phyloP scores from a whole-genome alignment of 2,329 filamentous ascomycete genomes.

The Neofusicoccum umdonicola region DNA sequence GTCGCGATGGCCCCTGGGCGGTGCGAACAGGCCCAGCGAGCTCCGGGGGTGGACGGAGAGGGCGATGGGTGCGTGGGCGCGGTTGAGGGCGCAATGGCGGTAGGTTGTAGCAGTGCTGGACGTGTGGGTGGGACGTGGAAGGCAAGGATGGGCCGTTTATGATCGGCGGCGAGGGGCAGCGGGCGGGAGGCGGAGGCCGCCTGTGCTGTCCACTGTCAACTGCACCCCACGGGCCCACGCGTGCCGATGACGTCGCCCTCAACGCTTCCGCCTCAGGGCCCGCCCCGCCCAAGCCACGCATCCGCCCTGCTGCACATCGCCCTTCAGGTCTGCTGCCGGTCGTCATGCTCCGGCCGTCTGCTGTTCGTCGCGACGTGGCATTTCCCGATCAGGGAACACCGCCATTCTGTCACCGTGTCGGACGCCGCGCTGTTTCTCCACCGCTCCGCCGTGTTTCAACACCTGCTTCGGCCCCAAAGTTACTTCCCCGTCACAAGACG shows the following conservation, averaged over 20 bases:
- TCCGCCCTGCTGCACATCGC: not conserved
- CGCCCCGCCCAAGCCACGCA: too few species aligned
- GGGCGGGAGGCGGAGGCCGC: not conserved
- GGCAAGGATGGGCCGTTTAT: constrained; percentile 12
- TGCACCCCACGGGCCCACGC: not conserved
- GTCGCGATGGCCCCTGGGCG: not conserved
- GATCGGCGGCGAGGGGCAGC: constrained; percentile 13
- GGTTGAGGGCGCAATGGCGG: not conserved
- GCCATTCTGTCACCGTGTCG: not conserved
- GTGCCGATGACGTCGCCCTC: not conserved
- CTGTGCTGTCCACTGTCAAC: not conserved
- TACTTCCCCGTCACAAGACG: not conserved
- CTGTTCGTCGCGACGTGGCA: not conserved
- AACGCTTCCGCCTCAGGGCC: not conserved
- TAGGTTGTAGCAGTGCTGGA: not conserved
- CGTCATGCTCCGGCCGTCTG: not conserved
- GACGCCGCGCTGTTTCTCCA: not conserved
- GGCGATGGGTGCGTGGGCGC: not conserved
- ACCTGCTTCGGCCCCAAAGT: not conserved
- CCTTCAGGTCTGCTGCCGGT: not conserved
- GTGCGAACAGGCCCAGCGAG: not conserved
- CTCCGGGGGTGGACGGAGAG: not conserved
- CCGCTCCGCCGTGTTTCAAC: not conserved
- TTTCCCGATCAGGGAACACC: not conserved
- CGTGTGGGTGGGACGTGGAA: constrained; percentile 1